Evolutionary conservation across 2,329 filamentous ascomycete species (phyloP).

Genomic region (Aspergillus oerlinghausenensis): DNA sequence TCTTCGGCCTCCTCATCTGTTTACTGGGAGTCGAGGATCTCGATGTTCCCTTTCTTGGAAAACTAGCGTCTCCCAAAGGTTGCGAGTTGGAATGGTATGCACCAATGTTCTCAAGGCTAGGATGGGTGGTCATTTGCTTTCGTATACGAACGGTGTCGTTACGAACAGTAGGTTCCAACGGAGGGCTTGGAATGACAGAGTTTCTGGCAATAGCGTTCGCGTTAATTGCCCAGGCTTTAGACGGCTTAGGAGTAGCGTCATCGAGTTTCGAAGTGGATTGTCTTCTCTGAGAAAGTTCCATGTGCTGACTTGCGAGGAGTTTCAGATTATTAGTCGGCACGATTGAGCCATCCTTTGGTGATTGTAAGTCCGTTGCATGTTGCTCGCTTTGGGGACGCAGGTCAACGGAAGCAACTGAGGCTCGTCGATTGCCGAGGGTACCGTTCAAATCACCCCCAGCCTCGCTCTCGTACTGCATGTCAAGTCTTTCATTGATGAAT

Average conservation of each 20-base stretch:
- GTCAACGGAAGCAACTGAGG: constrained; percentile 23
- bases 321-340: constrained; percentile 5
- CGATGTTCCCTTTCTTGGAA: constrained; percentile 16
- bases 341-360: constrained; percentile 11
- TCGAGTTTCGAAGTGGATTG: constrained; percentile 10
- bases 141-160: constrained; percentile 22
- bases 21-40: constrained; percentile 39
- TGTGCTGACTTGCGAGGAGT: constrained; percentile 7
- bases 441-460: constrained; percentile 9
- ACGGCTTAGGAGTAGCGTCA: background rate
- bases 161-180: constrained; percentile 15
- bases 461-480: constrained; percentile 23
- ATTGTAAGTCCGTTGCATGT: constrained; percentile 1
- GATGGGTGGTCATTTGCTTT: constrained; percentile 27
- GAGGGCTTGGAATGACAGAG: constrained; percentile 13
- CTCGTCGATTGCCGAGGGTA: constrained; percentile 8
- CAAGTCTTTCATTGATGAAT: constrained; percentile 36
- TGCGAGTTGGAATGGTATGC: constrained; percentile 23
- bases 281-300: constrained; percentile 13
- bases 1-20: constrained; percentile 48
- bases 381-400: constrained; percentile 8
- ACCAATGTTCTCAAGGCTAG: constrained; percentile 30
- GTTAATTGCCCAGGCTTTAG: constrained; percentile 15
- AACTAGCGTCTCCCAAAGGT: constrained; percentile 16
- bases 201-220: constrained; percentile 13